Base-by-base conservation (phyloP, 306 rosid species). In the Gastrolobium bilobum region DNA sequence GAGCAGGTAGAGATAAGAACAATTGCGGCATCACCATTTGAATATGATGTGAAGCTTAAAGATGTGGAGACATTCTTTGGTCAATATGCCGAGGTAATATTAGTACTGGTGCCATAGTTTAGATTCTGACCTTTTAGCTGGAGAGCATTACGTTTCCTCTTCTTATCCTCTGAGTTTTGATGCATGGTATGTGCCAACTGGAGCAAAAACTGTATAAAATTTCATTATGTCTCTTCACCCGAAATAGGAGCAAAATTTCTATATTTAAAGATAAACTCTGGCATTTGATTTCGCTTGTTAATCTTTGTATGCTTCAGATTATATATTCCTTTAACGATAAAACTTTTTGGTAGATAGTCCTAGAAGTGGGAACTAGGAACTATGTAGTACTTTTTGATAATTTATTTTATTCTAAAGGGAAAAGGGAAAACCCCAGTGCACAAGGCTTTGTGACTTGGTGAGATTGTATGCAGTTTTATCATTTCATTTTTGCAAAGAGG, bases 1-100 rank as follows among this genome's bases (percentile, higher is more conserved):
- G 86, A 94, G 86, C 97, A 94, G 83, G 84, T 94, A 78, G 94
- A 92, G 86, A 84, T 63, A 50, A 94, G 93, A 83, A 94, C 97
- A 5, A 71, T 90, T 67, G 97, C 97, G 68, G 97, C 92, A n/a
- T 83, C 93, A 7, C 98, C 97, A 9, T 89, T 94, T 78, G 90
- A 86, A 78, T 84, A 83, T 62, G 87, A 68, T 74, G 87, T 84
- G 74, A 90, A 91, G 84, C 97, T 82, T 54, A 97, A 94, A 84
- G 97, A 87, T 51, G 78, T 91, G 2, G 96, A 91, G 80, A 37
- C 84, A 42, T 89, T 84, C 76, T 91, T 94, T 70, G 84, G 83
- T 48, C 85, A 86, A 81, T 79, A 52, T 64, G 85, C 92, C 50
- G 87, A 91, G 98, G 98, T 93, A 87, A 48, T 20, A 57, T 50